Conservation (phyloP, 768 basidiomycete genomes). For the Phlegmacium glaucopus region DNA sequence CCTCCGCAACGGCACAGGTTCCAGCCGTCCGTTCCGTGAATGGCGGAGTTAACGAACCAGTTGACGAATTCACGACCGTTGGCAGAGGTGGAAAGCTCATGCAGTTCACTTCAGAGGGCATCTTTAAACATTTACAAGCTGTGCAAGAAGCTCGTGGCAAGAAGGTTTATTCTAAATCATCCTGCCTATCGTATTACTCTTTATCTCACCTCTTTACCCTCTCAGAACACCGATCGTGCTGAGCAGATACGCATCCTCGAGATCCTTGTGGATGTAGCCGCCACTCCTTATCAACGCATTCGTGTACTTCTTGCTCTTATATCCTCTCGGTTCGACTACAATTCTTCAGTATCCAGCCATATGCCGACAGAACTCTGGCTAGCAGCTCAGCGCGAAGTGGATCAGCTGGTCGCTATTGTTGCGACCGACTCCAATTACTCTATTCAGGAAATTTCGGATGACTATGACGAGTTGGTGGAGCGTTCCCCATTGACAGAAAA, state of each 20-base stretch:
- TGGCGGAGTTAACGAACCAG: conserved; percentile 39
- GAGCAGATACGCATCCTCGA: conserved; percentile 94
- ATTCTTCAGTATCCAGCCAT: conserved; percentile 76
- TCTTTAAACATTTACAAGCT: conserved; percentile 89
- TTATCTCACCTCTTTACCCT: conserved; percentile 4
- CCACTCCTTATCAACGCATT: conserved; percentile 88
- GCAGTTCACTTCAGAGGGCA: conserved; percentile 77
- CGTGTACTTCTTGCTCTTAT: conserved; percentile 92
- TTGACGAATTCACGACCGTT: conserved; percentile 84
- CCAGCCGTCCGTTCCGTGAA: conserved; percentile 35
- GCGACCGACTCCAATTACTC: conserved; percentile 70
- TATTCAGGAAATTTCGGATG: conserved; percentile 81
- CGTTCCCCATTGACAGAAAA: conserved; percentile 71
- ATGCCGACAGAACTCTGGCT: conserved; percentile 95
- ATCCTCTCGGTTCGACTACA: conserved; percentile 96
- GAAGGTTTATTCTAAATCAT: conserved; percentile 58
- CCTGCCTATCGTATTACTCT: conserved; percentile 1
- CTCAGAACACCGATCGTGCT: conserved; percentile 90
- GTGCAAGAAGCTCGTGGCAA: conserved; percentile 94
- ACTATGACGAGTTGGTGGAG: conserved; percentile 90
- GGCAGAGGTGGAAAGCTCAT: conserved; percentile 86
- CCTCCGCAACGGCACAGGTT: conserved; percentile 28
- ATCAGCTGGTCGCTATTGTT: conserved; percentile 81
- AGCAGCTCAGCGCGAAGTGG: conserved; percentile 82
- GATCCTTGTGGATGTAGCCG: conserved; percentile 79